A percentile compares a stretch with the other conserved stretches of the same genome.
phyloP scores from a whole-genome alignment of 371 early-diverging fungal genomes.

The Mucor lusitanicus region DNA sequence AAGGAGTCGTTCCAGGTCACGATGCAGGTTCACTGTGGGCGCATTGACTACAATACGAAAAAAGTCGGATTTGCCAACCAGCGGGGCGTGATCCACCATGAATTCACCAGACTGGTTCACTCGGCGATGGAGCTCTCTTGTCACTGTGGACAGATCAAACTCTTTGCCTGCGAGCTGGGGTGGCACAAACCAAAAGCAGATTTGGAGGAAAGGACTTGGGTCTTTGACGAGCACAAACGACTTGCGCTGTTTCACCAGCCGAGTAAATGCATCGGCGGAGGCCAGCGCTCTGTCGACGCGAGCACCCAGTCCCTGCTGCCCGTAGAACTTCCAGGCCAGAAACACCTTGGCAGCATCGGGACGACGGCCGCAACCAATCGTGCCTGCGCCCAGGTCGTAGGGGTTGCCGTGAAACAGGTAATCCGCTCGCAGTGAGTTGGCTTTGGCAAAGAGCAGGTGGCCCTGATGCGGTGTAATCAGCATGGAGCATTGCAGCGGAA shows the following conservation, averaged over 20 bases:
- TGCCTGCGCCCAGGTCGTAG: constrained; percentile 81
- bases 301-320: constrained; percentile 49
- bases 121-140: constrained; percentile 52
- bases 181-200: constrained; percentile 76
- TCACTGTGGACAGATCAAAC: constrained; percentile 47
- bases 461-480: constrained; percentile 62
- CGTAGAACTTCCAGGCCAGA: constrained; percentile 83
- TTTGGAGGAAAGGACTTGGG: constrained; percentile 53
- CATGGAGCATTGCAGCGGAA: constrained; percentile 84
- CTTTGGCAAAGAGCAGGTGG: constrained; percentile 49
- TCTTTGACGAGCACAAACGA: constrained; percentile 38
- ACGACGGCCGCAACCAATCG: constrained; percentile 85
- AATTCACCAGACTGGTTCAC: constrained; percentile 59
- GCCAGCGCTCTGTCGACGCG: constrained; percentile 57
- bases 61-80: constrained; percentile 55
- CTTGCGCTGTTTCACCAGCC: constrained; percentile 24
- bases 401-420: constrained; percentile 79
- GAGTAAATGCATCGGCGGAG: constrained; percentile 42
- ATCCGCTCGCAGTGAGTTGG: constrained; percentile 67
- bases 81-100: constrained; percentile 66
- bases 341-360: constrained; percentile 86
- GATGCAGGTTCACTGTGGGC: constrained; percentile 56
- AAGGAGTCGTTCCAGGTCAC: constrained; percentile 57
- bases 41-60: constrained; percentile 77
- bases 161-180: constrained; percentile 7